Evolutionary conservation across 176 grass and related monocot species (phyloP).

Genomic region (Aegilops sharonensis): DNA sequence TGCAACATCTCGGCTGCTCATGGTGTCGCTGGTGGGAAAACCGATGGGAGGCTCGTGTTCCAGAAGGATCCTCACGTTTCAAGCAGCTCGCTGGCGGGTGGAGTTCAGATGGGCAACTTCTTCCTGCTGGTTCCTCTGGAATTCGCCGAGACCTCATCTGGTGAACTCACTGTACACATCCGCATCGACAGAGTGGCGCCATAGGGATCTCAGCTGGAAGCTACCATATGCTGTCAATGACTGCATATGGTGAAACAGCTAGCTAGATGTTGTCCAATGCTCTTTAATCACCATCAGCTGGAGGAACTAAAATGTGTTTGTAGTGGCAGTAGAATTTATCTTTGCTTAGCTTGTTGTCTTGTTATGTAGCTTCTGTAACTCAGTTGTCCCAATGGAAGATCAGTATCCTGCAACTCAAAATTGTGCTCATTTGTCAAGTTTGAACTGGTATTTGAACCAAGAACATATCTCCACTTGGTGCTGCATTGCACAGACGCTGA

Average conservation of each 20-base stretch:
- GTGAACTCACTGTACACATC: slow-evolving; percentile 4
- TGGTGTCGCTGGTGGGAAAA: background rate
- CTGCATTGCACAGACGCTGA: no score
- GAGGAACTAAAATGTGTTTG: no score
- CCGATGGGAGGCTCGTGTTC: slow-evolving; percentile 18
- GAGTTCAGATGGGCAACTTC: background rate
- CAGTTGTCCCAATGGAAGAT: no score
- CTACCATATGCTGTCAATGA: background rate
- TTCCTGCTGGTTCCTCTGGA: slow-evolving; percentile 6
- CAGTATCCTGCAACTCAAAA: no score
- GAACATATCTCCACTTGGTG: no score
- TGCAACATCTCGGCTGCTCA: slow-evolving; percentile 20
- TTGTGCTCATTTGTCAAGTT: no score
- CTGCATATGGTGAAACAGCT: background rate
- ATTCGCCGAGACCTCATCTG: background rate
- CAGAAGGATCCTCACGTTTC: slow-evolving; percentile 13
- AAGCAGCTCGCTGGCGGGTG: background rate
- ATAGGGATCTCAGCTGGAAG: background rate
- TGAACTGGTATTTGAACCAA: no score
- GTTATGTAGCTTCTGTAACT: no score
- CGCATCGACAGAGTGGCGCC: background rate
- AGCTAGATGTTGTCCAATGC: background rate
- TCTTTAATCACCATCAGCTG: no score
- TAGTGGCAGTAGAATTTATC: no score
- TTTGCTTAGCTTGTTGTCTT: no score